Base-by-base conservation (phyloP, 225 moss, liverwort and hornwort genomes). In the Marchantia polymorpha region DNA sequence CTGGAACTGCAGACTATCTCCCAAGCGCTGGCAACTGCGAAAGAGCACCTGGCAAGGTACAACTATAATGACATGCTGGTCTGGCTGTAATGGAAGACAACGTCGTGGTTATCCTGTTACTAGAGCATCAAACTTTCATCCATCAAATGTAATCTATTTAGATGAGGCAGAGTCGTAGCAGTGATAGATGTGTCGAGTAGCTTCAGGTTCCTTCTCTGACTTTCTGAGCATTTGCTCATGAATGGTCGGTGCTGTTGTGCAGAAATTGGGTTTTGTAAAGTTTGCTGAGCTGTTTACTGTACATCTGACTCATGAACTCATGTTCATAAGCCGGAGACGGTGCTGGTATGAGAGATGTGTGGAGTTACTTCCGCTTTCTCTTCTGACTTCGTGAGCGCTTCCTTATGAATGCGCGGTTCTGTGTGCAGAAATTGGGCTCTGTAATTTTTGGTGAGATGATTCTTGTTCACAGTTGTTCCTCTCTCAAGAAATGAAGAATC, bases 11-110 rank as follows among this genome's bases (percentile, higher is more conserved):
- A 99, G 99, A 99, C 99, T 58, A 93, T 99, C 79, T 93, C 95
- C 63, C 99, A 99, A 84, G 95, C 99, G 46, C 85, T 99, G 79
- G 95, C 99, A 74, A 92, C 95, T 47, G 99, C 99, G 26, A 99
- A 92, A 86, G 99, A 99, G 86, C 95, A 95, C 77, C 86, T 99
- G 87, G 93, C 99, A 79, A 93, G 99, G 88, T 99, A 83, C 14
- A 68, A 67, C 63, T 74, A 54, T 49, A 48, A 52, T 15, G 79
- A 53, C 27, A 58, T 58, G 31, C 67, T 53, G 31, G 47, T 75
- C 52, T 69, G 48, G 49, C 22, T 74, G 17, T 52, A 31, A 47
- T 9, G 59, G 60, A 49, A 52, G 29, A 23, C 14, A 52, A 55
- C 52, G 7, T 47, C 20, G 31, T 55, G 8, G 52, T 25, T 73